phyloP scores from a whole-genome alignment of 73 alveolate species.

The Breviolum minutum region DNA sequence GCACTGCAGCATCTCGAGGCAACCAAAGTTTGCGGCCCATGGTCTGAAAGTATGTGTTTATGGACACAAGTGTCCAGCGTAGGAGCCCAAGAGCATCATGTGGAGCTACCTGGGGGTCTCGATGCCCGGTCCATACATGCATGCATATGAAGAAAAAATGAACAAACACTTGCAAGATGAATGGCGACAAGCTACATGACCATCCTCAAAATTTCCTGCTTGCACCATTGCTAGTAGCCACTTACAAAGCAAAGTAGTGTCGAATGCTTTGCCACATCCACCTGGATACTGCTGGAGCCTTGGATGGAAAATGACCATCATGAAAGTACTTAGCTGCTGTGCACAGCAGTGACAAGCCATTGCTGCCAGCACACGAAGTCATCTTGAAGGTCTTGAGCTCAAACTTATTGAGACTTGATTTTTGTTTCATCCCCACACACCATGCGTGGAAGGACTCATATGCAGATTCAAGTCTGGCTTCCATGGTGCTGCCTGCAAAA shows the following conservation, averaged over 20 bases:
- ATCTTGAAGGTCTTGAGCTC: conserved; percentile 13
- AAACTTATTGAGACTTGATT: background rate
- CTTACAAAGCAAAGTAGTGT: background rate
- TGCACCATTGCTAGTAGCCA: background rate
- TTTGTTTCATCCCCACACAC: background rate
- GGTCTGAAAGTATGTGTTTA: background rate
- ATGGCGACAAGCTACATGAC: background rate
- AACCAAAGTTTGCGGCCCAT: background rate
- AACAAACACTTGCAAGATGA: background rate
- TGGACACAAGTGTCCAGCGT: background rate
- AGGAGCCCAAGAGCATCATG: background rate
- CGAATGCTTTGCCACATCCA: background rate
- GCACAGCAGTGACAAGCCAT: background rate
- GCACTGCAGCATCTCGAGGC: background rate
- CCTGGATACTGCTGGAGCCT: background rate
- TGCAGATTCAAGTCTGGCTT: background rate
- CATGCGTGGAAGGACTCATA: background rate
- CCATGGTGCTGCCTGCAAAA: background rate
- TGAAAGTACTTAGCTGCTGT: no score
- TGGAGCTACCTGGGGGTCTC: background rate
- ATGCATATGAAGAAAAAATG: background rate
- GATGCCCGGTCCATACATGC: background rate
- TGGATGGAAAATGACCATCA: background rate
- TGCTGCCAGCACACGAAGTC: background rate
- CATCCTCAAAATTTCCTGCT: no score